phyloP scores from a whole-genome alignment of 2,329 filamentous ascomycete species.

The Clonostachys byssicola region DNA sequence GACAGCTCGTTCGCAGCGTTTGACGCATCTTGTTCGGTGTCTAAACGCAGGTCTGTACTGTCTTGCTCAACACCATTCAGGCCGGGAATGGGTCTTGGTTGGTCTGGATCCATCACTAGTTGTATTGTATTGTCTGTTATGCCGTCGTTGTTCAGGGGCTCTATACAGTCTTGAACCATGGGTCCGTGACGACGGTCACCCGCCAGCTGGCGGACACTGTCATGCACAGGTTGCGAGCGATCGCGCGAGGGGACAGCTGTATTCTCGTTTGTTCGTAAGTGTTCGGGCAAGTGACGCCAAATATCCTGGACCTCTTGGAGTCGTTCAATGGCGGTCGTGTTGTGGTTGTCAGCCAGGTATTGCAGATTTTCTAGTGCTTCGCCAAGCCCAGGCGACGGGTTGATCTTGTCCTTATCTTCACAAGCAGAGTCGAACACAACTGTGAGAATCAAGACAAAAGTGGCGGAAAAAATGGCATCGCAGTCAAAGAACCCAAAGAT shows the following conservation, averaged over 20 bases:
- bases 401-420: slow-evolving; percentile 14
- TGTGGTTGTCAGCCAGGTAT: slow-evolving; percentile 16
- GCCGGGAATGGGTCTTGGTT: background rate
- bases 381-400: slow-evolving; percentile 13
- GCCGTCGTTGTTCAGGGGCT: background rate
- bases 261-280: background rate
- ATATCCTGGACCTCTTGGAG: slow-evolving; percentile 7
- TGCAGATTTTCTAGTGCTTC: slow-evolving; percentile 19
- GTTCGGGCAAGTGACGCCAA: background rate
- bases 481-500: slow-evolving; percentile 9
- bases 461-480: slow-evolving; percentile 16
- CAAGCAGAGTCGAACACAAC: slow-evolving; percentile 15
- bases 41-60: background rate
- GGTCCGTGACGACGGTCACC: background rate
- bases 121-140: background rate
- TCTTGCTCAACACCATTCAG: background rate
- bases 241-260: background rate
- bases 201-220: background rate
- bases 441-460: slow-evolving; percentile 17
- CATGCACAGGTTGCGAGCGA: background rate
- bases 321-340: slow-evolving; percentile 15
- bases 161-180: background rate
- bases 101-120: background rate
- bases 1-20: background rate
- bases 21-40: background rate